phyloP scores from a whole-genome alignment of 768 basidiomycete genomes.

The Mycena filopes region DNA sequence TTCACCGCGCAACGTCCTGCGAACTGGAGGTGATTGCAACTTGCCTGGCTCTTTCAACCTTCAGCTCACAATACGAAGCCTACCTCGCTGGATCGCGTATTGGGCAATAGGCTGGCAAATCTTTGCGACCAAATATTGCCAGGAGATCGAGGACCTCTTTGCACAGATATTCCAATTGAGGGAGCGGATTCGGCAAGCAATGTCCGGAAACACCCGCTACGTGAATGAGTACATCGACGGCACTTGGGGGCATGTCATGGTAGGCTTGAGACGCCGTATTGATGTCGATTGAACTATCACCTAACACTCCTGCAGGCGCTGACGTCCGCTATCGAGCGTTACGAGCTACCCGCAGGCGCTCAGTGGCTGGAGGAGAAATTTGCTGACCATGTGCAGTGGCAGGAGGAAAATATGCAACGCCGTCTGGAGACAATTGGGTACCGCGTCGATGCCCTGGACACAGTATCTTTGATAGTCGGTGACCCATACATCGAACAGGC shows the following conservation, averaged over 20 bases:
- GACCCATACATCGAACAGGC: constrained; percentile 4
- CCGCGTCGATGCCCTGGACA: constrained; percentile 2
- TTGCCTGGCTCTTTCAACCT: not conserved
- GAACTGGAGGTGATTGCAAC: constrained; percentile 19
- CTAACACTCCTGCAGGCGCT: no score
- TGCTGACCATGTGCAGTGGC: not conserved
- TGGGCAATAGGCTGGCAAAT: constrained; percentile 27
- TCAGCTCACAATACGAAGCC: not conserved
- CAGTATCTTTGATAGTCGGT: not conserved
- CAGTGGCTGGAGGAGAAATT: constrained; percentile 16
- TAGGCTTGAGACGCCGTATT: no score
- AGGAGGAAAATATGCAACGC: not conserved
- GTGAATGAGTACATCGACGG: constrained; percentile 19
- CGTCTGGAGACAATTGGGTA: constrained; percentile 9
- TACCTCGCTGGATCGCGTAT: constrained; percentile 17
- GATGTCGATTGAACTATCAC: no score
- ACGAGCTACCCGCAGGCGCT: not conserved
- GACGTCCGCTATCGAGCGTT: constrained; percentile 2
- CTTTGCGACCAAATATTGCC: constrained; percentile 19
- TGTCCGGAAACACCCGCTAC: constrained; percentile 34
- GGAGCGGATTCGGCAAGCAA: constrained; percentile 8
- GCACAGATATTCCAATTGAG: constrained; percentile 9
- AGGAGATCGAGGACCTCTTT: constrained; percentile 23
- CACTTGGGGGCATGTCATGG: constrained; percentile 11
- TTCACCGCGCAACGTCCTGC: constrained; percentile 17